Percentiles rank a stretch among this genome's conserved stretches.
Evolutionary conservation across 805 yeast genomes (phyloP).

Genomic region (Saccharomyces jurei): DNA sequence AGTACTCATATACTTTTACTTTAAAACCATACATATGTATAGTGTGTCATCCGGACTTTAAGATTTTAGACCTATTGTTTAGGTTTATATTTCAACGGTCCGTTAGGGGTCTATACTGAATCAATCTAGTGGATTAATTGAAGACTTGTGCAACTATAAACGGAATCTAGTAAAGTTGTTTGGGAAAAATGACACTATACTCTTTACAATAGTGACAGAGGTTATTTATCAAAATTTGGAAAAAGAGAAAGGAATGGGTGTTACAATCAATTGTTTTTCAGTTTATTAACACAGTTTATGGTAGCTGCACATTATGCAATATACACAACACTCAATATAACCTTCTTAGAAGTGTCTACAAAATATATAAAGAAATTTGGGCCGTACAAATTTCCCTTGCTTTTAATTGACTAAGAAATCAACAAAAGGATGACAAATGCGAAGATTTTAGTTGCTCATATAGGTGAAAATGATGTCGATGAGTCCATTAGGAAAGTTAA

Average conservation of each 20-base stretch:
- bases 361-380: background rate
- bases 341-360: background rate
- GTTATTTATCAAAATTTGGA: background rate
- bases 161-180: background rate
- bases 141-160: too few species aligned
- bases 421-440: background rate
- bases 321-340: background rate
- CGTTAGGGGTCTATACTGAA: background rate
- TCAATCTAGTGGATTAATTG: background rate
- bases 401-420: background rate
- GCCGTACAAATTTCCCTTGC: background rate
- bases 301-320: background rate
- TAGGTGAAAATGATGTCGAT: conserved; percentile 13
- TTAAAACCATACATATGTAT: background rate
- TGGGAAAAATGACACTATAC: background rate
- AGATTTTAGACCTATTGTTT: background rate
- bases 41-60: background rate
- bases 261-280: background rate
- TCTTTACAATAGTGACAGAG: background rate
- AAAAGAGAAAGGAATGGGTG: background rate
- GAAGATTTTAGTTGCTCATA: conserved; percentile 15
- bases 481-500: conserved; percentile 39
- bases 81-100: background rate
- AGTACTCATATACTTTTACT: background rate
- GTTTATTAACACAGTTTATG: background rate